phyloP scores from a whole-genome alignment of 2,329 filamentous ascomycete species.

The Paraphaeosphaeria sporulosa region DNA sequence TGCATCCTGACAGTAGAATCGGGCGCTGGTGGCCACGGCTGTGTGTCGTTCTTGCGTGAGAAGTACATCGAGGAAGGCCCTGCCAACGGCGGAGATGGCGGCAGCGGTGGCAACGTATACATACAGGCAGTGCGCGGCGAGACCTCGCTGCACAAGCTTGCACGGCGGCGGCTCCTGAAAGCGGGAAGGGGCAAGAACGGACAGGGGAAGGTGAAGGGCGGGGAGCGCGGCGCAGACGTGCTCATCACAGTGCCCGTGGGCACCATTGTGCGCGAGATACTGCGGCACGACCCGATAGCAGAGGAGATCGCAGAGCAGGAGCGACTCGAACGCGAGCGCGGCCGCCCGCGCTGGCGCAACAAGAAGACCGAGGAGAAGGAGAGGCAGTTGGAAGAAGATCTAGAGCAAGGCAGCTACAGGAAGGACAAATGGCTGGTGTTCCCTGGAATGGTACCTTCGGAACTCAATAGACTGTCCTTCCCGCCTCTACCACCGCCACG shows the following conservation, averaged over 20 bases:
- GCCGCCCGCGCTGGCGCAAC: slow-evolving; percentile 23
- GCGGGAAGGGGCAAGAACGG: slow-evolving; percentile 80
- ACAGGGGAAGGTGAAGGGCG: slow-evolving; percentile 75
- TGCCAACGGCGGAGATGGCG: slow-evolving; percentile 93
- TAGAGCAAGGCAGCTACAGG: slow-evolving; percentile 47
- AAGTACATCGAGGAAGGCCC: slow-evolving; percentile 89
- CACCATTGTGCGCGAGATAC: slow-evolving; percentile 85
- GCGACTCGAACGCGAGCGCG: slow-evolving; percentile 25
- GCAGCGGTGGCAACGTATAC: slow-evolving; percentile 89
- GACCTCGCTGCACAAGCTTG: slow-evolving; percentile 91
- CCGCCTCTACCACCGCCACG: slow-evolving; percentile 64
- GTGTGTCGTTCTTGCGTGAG: slow-evolving; percentile 91
- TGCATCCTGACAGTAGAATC: slow-evolving; percentile 79
- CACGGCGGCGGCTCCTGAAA: slow-evolving; percentile 75
- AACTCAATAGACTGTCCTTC: slow-evolving; percentile 67
- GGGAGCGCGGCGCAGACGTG: slow-evolving; percentile 84
- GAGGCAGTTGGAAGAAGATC: slow-evolving; percentile 28
- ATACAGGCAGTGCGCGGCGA: slow-evolving; percentile 92
- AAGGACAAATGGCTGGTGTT: slow-evolving; percentile 86
- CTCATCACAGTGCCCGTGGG: slow-evolving; percentile 91
- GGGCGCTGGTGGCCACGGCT: slow-evolving; percentile 86
- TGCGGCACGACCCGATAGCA: slow-evolving; percentile 76
- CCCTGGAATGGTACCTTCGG: slow-evolving; percentile 78
- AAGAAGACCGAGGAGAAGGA: slow-evolving; percentile 30
- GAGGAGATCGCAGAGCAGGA: slow-evolving; percentile 64